Percentiles rank a stretch among this genome's conserved stretches.
Evolutionary conservation across 805 yeast species (phyloP).

Genomic region (Saturnispora halmiae): DNA sequence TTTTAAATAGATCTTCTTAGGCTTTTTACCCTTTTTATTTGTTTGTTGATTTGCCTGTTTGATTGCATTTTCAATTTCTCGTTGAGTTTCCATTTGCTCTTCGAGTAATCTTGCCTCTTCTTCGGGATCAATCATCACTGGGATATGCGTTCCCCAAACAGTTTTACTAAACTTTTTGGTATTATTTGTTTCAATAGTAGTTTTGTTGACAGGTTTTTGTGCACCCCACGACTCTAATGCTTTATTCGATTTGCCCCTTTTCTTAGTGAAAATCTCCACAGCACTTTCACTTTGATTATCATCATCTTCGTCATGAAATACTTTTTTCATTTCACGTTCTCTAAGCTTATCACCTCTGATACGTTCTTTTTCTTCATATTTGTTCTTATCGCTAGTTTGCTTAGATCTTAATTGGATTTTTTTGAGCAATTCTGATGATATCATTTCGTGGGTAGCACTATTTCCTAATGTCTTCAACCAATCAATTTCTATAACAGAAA

Average conservation of each 20-base stretch:
- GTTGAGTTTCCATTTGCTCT: conserved; percentile 35
- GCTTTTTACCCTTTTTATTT: conserved; percentile 35
- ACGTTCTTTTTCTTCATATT: conserved; percentile 44
- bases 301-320: conserved; percentile 2
- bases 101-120: conserved; percentile 28
- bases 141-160: conserved; percentile 69
- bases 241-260: conserved; percentile 26
- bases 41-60: conserved; percentile 33
- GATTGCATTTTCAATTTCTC: conserved; percentile 40
- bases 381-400: conserved; percentile 37
- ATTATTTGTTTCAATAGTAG: conserved; percentile 12
- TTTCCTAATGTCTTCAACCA: conserved; percentile 39
- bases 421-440: conserved; percentile 38
- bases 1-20: conserved; percentile 12
- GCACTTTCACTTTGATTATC: background rate
- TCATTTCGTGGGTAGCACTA: conserved; percentile 33
- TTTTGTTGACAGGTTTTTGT: conserved; percentile 3
- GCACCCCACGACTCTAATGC: conserved; percentile 22
- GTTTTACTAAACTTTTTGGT: conserved; percentile 32
- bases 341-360: conserved; percentile 14
- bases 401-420: conserved; percentile 53
- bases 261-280: background rate
- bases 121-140: conserved; percentile 31
- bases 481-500: conserved; percentile 78
- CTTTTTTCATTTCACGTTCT: conserved; percentile 11